These are phyloP conservation scores for Apiotrichum mycotoxinovorans DNA, from an alignment of 1,284 basidiomycete genomes.

Conservation along the genomic window DNA sequence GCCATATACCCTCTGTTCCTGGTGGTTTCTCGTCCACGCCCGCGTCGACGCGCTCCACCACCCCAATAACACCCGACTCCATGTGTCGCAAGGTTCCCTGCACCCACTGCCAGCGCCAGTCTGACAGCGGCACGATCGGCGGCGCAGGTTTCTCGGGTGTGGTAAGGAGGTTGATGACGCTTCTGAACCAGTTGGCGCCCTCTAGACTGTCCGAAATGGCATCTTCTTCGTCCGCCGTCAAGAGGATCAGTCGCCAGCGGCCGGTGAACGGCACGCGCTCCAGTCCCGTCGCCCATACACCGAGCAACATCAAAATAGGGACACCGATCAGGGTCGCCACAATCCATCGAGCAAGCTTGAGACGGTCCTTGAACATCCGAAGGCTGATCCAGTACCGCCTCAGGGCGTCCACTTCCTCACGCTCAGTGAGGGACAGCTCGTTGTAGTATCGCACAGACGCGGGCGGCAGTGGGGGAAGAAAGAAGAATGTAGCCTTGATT, in stretches of 20 bases:
- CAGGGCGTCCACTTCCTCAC: conserved; percentile 55
- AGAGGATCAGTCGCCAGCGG: conserved; percentile 75
- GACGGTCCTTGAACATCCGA: conserved; percentile 53
- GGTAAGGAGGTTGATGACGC: conserved; percentile 71
- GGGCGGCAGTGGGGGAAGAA: conserved; percentile 35
- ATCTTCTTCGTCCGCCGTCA: conserved; percentile 87
- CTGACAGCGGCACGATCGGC: conserved; percentile 61
- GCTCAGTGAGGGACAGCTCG: conserved; percentile 44
- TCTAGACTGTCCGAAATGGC: conserved; percentile 70
- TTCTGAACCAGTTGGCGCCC: conserved; percentile 77
- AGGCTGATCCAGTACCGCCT: conserved; percentile 37
- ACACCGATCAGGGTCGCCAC: conserved; percentile 63
- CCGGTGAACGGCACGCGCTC: conserved; percentile 82
- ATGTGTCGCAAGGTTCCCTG: conserved; percentile 67
- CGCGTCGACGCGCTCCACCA: conserved; percentile 4
- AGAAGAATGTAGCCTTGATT: conserved; percentile 22
- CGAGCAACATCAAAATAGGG: conserved; percentile 67
- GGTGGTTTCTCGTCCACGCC: background rate
- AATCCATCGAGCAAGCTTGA: conserved; percentile 55
- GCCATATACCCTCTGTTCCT: conserved; percentile 10
- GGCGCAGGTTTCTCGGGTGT: conserved; percentile 59
- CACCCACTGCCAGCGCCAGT: conserved; percentile 85
- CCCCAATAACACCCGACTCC: conserved; percentile 58
- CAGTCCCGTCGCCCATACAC: conserved; percentile 69
- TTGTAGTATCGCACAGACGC: conserved; percentile 32